Evolutionary conservation across 805 yeast species (phyloP).

Genomic region (Diddensiella santjacobensis): DNA sequence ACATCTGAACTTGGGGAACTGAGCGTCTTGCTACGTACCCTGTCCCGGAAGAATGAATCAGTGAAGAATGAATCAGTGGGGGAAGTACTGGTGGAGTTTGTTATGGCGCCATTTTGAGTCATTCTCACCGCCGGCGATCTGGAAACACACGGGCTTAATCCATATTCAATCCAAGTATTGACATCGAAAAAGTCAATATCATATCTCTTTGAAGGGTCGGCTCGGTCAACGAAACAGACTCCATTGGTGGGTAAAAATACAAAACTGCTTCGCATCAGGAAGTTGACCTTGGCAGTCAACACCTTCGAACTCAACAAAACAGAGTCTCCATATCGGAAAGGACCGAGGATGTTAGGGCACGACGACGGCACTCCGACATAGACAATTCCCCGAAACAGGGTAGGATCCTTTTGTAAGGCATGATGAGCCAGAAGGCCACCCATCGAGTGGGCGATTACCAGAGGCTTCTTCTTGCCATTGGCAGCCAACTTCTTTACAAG

Average conservation of each 20-base stretch:
- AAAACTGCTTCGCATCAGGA: constrained; percentile 83
- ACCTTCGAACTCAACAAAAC: constrained; percentile 71
- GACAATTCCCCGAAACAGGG: constrained; percentile 65
- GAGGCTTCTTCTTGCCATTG: constrained; percentile 13
- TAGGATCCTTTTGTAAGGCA: constrained; percentile 64
- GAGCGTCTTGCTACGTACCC: constrained; percentile 15
- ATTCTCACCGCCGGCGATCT: constrained; percentile 22
- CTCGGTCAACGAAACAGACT: constrained; percentile 61
- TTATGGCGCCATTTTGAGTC: constrained; percentile 5
- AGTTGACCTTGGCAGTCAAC: constrained; percentile 75
- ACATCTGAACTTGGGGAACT: constrained; percentile 11
- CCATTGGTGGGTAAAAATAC: constrained; percentile 75
- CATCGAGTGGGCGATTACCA: constrained; percentile 88
- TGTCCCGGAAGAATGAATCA: neutral
- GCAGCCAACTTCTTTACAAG: constrained; percentile 41
- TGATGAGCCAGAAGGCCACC: constrained; percentile 87
- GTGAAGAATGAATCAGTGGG: neutral
- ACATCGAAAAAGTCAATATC: constrained; percentile 74
- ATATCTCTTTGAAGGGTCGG: constrained; percentile 26
- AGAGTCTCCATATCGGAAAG: constrained; percentile 75
- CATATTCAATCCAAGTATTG: constrained; percentile 72
- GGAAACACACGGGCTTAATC: constrained; percentile 68
- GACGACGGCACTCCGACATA: constrained; percentile 83
- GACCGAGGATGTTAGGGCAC: constrained; percentile 84
- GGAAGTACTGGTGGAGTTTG: neutral